Base-by-base conservation (phyloP, 352 stramenopile species). In the Globisporangium rhizosaccharum region DNA sequence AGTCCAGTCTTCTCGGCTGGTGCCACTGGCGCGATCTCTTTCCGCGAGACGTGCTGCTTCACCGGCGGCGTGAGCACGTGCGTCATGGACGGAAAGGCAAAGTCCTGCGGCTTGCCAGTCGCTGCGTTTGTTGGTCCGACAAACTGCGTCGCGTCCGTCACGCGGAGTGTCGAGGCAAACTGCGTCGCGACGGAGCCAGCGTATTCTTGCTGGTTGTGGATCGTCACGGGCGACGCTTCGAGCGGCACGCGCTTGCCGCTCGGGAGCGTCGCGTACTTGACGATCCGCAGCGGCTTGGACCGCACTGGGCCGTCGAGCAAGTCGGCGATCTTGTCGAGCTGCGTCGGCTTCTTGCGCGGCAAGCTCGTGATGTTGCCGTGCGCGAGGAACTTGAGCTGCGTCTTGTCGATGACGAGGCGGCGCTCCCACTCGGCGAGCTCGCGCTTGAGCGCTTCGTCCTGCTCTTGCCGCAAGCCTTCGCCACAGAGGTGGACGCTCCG, bases 381-480 rank as follows among this genome's bases (percentile, higher is more conserved):
- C 11, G 94, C 80, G 23, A 92, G 65, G 66, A 97, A 97, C 61
- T 88, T 86, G 18, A 96, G 62, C 37, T 93, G 82, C 56, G 73
- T 80, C 42, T 72, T 75, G 56, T 97, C 91, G n/a, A 97, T 87
- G 1, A 97, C 85, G 28, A 97, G 82, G 25, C 84, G 81, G 12
- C 68, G 61, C 15, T 86, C 74, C 85, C 85, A 96, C 37, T 83
- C 72, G 9, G 82, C 64, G 20, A 91, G 69, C 52, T 91, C 85
- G 46, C 71, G 67, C 49, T 79, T 65, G 2, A 85, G 73, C 10
- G 79, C 80, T 14, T 88, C 81, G 26, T 92, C 75, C 71, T 90
- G 90, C 51, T 94, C 84, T 23, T 71, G 65, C 33, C 76, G 78
- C 20, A 93, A 68, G 0, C 78, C 82, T 36, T 96, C 87, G 28